phyloP scores from a whole-genome alignment of 208 protist species.

The Trypanosoma cruzi region DNA sequence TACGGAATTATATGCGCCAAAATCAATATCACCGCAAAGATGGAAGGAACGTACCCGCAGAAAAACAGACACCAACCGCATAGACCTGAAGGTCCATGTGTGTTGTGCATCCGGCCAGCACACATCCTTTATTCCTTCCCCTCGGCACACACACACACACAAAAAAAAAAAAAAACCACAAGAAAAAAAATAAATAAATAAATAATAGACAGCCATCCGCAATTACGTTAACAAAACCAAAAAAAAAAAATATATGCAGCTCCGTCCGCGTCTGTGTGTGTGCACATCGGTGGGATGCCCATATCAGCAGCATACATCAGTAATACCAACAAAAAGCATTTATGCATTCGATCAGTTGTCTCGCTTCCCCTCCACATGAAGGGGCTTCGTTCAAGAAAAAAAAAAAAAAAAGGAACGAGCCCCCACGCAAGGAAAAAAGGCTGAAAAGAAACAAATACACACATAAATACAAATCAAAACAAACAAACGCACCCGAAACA shows the following conservation, averaged over 20 bases:
- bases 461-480: neutral
- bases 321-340: neutral
- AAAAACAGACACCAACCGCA: slow-evolving; percentile 5
- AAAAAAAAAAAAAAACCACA: neutral
- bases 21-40: neutral
- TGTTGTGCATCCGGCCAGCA: neutral
- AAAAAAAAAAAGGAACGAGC: neutral
- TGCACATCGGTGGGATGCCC: neutral
- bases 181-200: neutral
- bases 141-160: neutral
- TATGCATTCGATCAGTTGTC: neutral
- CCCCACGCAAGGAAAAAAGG: neutral
- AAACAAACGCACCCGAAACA: neutral
- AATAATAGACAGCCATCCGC: neutral
- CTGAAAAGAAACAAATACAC: neutral
- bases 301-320: neutral
- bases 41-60: neutral
- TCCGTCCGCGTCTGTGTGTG: neutral
- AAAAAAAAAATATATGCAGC: neutral
- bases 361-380: neutral
- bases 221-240: neutral
- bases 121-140: neutral
- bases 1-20: slow-evolving; percentile 3
- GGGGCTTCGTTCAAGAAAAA: neutral
- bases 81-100: neutral